Conservation (phyloP, 768 basidiomycete species). For the Antrodiella citrinella region DNA sequence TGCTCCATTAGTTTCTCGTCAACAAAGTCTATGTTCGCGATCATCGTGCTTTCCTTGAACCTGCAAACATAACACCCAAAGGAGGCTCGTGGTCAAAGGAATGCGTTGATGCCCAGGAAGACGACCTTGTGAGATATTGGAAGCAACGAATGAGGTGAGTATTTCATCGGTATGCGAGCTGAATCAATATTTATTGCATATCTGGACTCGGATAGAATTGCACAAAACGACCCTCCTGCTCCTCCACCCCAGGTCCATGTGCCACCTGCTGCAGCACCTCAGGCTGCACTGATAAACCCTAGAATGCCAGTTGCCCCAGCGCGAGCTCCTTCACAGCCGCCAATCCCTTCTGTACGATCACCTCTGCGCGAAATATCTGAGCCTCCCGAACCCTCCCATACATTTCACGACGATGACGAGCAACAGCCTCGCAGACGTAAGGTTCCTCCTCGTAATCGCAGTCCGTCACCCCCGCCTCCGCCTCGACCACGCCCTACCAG, state of each 20-base stretch:
- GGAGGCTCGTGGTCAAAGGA: slow-evolving; percentile 54
- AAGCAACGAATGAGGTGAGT: slow-evolving; percentile 61
- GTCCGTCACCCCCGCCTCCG: slow-evolving; percentile 15
- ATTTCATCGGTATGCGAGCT: neutral
- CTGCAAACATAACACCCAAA: slow-evolving; percentile 49
- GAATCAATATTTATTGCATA: no score
- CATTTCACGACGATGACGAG: slow-evolving; percentile 17
- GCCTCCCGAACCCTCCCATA: slow-evolving; percentile 9
- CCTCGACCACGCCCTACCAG: slow-evolving; percentile 2
- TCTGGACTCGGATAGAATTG: slow-evolving; percentile 5
- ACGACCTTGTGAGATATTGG: slow-evolving; percentile 55
- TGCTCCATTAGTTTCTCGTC: slow-evolving; percentile 48
- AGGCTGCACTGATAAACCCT: slow-evolving; percentile 4
- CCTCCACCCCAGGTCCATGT: slow-evolving; percentile 2
- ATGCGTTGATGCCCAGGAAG: slow-evolving; percentile 47
- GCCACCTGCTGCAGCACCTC: slow-evolving; percentile 4
- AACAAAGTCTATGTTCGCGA: slow-evolving; percentile 59
- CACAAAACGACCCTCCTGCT: slow-evolving; percentile 3
- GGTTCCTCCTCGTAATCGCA: slow-evolving; percentile 11
- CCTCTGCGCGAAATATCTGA: slow-evolving; percentile 17
- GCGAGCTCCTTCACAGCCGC: slow-evolving; percentile 7
- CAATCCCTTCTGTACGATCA: slow-evolving; percentile 4
- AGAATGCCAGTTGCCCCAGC: neutral
- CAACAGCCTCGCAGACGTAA: slow-evolving; percentile 18
- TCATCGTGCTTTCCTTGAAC: slow-evolving; percentile 74